Base-by-base conservation (phyloP, 371 early-diverging fungal species). In the Mucor indicus region DNA sequence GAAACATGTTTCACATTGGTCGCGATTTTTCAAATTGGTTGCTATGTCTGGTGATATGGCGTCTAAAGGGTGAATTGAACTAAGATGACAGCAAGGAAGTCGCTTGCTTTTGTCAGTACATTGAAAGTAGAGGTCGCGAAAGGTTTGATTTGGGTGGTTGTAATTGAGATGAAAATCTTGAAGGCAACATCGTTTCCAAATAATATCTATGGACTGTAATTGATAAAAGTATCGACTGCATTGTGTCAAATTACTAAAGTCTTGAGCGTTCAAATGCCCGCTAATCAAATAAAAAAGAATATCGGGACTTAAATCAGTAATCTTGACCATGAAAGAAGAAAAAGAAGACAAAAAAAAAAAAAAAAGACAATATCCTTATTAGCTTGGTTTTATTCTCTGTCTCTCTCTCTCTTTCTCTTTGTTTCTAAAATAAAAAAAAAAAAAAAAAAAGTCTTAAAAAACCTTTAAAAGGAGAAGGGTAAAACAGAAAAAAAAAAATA, bases 81-180 rank as follows among this genome's bases (percentile, higher is more conserved):
- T 24, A 33, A 49, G 16, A 50, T 61, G 64, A 7, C 45, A 44
- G 32, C 64, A 68, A 4, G 69, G 64, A 0, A 48, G 22, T 19
- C 64, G 19, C 22, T 41, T 39, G 13, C 19, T 3, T 8, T 13
- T 12, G 16, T 17, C 29, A 17, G 20, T 12, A 3, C 52, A 50
- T 9, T 54, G 42, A 9, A 39, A 27, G 43, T 60, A 67, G 10
- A 67, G 45, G 0, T 42, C 19, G n/a, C 25, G 32, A 22, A 55
- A 68, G 0, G 47, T 43, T 37, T 68, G 68, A 0, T 60, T 25
- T 4, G 69, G 69, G 40, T 54, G 36, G 36, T 64, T 64, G 35
- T 64, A 68, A 0, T 42, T 50, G 3, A 68, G 23, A 15, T 44
- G 44, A 44, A 49, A 64, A 20, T 57, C 55, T 7, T 27, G 27